phyloP scores from a whole-genome alignment of 202 grass and related monocot genomes.

The Eragrostis tef region DNA sequence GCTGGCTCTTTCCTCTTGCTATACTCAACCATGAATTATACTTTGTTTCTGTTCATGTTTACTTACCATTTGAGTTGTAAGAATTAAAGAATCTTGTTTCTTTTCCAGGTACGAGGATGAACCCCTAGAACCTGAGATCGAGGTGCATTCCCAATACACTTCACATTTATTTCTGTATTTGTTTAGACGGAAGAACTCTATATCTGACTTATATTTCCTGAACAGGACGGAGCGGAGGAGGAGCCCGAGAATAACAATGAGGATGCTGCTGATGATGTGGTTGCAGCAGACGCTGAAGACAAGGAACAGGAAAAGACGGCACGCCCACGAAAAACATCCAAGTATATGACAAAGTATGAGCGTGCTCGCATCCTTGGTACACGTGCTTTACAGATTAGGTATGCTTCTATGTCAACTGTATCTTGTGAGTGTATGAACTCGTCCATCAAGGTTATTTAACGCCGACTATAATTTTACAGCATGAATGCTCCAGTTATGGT shows the following conservation, averaged over 20 bases:
- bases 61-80: neutral
- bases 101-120: conserved; percentile 73
- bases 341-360: conserved; percentile 92
- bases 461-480: conserved; percentile 45
- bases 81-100: conserved; percentile 5
- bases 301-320: conserved; percentile 59
- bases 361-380: conserved; percentile 80
- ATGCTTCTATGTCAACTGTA: neutral
- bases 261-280: conserved; percentile 63
- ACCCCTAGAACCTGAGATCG: conserved; percentile 77
- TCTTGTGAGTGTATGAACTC: neutral
- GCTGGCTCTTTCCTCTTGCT: neutral
- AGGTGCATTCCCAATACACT: conserved; percentile 45
- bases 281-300: conserved; percentile 59
- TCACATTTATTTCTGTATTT: conserved; percentile 4
- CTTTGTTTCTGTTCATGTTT: neutral
- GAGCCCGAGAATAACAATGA: conserved; percentile 83
- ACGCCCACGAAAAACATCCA: conserved; percentile 62
- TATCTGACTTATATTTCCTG: conserved; percentile 8
- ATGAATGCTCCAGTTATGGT: conserved; percentile 96
- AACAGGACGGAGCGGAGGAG: conserved; percentile 69
- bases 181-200: neutral
- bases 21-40: neutral
- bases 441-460: conserved; percentile 10
- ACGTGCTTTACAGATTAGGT: conserved; percentile 82